phyloP scores from a whole-genome alignment of 768 basidiomycete species.

The Hortiboletus campestris region DNA sequence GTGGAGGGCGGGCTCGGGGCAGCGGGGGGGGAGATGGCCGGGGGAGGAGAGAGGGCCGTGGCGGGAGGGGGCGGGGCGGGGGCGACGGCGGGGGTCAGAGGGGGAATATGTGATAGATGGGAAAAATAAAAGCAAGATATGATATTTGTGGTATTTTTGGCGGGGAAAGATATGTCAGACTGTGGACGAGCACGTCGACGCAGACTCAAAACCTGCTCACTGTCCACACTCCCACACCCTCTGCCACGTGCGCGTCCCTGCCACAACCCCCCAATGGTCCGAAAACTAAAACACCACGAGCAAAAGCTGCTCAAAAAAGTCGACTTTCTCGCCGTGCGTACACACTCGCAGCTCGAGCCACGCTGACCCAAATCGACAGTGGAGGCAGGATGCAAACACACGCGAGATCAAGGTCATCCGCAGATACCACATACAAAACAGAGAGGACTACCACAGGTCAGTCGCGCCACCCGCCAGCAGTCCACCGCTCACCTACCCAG shows the following conservation, averaged over 20 bases:
- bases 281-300: constrained; percentile 95
- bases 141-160: constrained; percentile 28
- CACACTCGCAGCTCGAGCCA: background rate
- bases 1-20: too few species aligned
- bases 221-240: constrained; percentile 26
- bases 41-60: constrained; percentile 5
- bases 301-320: constrained; percentile 94
- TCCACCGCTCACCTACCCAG: constrained; percentile 31
- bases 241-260: constrained; percentile 29
- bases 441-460: constrained; percentile 93
- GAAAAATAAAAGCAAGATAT: constrained; percentile 26
- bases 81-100: background rate
- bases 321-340: constrained; percentile 86
- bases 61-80: constrained; percentile 6
- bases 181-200: constrained; percentile 30
- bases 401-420: constrained; percentile 94
- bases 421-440: constrained; percentile 90
- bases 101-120: constrained; percentile 9
- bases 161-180: constrained; percentile 27
- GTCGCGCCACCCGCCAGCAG: background rate
- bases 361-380: constrained; percentile 45
- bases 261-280: constrained; percentile 50
- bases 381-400: constrained; percentile 92
- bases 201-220: constrained; percentile 25
- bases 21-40: background rate